These are phyloP conservation scores for Ascosphaera apis DNA, from an alignment of 2,329 filamentous ascomycete species.

Conservation along the genomic window DNA sequence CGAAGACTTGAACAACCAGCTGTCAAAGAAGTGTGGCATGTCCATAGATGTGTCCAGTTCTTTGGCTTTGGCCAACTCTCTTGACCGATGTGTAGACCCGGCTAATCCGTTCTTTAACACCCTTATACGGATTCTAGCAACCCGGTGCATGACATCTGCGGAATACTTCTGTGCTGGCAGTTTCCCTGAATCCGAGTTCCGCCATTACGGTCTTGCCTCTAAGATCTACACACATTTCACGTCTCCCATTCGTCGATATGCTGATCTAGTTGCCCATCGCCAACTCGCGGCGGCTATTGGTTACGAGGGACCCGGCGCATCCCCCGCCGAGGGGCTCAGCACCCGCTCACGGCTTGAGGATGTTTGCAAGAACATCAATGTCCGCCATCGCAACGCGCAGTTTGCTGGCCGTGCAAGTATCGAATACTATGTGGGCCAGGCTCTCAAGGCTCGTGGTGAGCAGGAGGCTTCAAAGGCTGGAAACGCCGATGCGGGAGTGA, in stretches of 20 bases:
- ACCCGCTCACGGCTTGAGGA: constrained; percentile 69
- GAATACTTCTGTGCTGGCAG: constrained; percentile 96
- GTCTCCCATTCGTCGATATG: constrained; percentile 87
- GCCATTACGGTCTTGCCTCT: constrained; percentile 86
- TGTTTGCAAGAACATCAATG: constrained; percentile 96
- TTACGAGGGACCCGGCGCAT: constrained; percentile 41
- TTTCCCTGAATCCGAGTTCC: constrained; percentile 80
- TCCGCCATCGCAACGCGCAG: constrained; percentile 89
- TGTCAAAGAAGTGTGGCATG: constrained; percentile 64
- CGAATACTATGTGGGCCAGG: constrained; percentile 95
- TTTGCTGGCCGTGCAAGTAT: constrained; percentile 84
- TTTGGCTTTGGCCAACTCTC: constrained; percentile 75
- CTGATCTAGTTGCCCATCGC: constrained; percentile 82
- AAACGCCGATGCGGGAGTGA: constrained; percentile 22
- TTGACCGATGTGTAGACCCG: constrained; percentile 62
- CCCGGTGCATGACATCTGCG: constrained; percentile 95
- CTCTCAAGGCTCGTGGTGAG: constrained; percentile 49
- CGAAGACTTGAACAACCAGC: constrained; percentile 74
- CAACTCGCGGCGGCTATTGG: constrained; percentile 90
- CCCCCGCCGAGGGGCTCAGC: constrained; percentile 57
- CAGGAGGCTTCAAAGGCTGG: constrained; percentile 12
- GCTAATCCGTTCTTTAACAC: constrained; percentile 94
- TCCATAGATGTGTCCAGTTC: constrained; percentile 69
- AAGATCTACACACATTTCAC: constrained; percentile 99
- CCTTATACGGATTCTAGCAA: constrained; percentile 87